phyloP scores from a whole-genome alignment of 495 filamentous ascomycete genomes.

The Trichocladium antarcticum region DNA sequence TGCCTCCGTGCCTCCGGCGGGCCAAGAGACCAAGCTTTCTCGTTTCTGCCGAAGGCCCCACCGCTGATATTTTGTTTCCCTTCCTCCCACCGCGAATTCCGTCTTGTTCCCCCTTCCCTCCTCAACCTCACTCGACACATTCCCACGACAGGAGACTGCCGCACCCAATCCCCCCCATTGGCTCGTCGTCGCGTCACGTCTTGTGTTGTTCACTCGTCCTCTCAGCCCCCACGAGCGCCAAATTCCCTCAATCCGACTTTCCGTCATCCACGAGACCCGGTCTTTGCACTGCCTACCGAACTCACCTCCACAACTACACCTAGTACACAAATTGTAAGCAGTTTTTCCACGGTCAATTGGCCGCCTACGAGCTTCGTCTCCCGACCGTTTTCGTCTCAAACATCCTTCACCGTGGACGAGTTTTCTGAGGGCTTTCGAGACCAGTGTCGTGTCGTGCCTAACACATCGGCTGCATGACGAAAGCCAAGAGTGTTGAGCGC shows the following conservation, averaged over 20 bases:
- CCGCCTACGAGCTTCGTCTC: not conserved
- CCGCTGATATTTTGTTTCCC: constrained; percentile 25
- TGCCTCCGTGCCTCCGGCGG: constrained; percentile 13
- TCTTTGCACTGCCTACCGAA: not conserved
- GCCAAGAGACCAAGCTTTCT: constrained; percentile 28
- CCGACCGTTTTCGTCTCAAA: not conserved
- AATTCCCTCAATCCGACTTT: not conserved
- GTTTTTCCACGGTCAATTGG: constrained; percentile 2
- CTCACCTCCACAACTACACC: not conserved
- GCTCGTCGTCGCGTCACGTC: constrained; percentile 15
- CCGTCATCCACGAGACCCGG: not conserved
- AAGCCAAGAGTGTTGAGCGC: constrained; percentile 10
- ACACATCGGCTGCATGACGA: constrained; percentile 9
- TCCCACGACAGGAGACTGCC: constrained; percentile 17
- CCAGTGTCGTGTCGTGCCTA: not conserved
- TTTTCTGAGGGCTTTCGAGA: not conserved
- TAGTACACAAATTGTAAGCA: constrained; percentile 11
- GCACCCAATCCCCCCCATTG: constrained; percentile 11
- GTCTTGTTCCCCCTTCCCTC: constrained; percentile 12
- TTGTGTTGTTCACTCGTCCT: constrained; percentile 27
- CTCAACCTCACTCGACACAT: constrained; percentile 28
- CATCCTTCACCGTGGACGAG: too few species aligned
- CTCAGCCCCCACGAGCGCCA: not conserved
- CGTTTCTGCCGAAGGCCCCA: constrained; percentile 11
- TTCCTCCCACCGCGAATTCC: constrained; percentile 12